Base-by-base conservation (phyloP, 2,329 filamentous ascomycete species). In the Clarireedia sp. region DNA sequence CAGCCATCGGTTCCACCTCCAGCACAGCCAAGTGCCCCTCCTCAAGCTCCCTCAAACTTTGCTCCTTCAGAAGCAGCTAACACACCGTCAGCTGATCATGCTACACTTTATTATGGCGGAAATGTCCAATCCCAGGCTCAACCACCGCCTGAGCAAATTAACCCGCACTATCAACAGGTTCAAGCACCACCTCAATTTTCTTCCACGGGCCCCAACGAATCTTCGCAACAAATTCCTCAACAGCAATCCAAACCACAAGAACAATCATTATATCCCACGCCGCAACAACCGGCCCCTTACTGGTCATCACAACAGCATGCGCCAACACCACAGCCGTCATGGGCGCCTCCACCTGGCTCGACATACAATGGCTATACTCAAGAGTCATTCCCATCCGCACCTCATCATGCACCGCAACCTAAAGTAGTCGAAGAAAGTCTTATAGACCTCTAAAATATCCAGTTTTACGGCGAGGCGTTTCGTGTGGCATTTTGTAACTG, bases 351-450 rank as follows among this genome's bases (percentile, higher is more conserved):
- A 19, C 56, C 65, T 37, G 57, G 46, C 7, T 44, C 67, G 43
- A 72, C 70, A 2, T 80, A 82, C 58, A 59, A 69, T 10, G 73
- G 75, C 6, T 85, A 82, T 63, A 72, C 70, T 3, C 80, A 82
- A 64, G 80, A 85, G 23, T 73, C 78, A 2, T 89, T 89, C 64
- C 86, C 87, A 1, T 75, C 79, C 2, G 82, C 80, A 26, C 83
- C 83, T 16, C 80, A 84, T 57, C 81, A 85, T 68, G 77, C 80
- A 54, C 71, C 74, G 43, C 73, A 78, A 62, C 67, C 76, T 70
- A 67, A 75, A 76, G 64, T 79, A 1, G 78, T 86, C 47, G 88
- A 92, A 70, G 89, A 92, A 71, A 86, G 83, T 57, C 72, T 94
- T 65, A 94, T 94, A 70, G 89, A 94, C 70, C 75, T 92, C 59